These are phyloP conservation scores for Lachancea waltii DNA, from an alignment of 805 yeast species.

Conservation along the genomic window DNA sequence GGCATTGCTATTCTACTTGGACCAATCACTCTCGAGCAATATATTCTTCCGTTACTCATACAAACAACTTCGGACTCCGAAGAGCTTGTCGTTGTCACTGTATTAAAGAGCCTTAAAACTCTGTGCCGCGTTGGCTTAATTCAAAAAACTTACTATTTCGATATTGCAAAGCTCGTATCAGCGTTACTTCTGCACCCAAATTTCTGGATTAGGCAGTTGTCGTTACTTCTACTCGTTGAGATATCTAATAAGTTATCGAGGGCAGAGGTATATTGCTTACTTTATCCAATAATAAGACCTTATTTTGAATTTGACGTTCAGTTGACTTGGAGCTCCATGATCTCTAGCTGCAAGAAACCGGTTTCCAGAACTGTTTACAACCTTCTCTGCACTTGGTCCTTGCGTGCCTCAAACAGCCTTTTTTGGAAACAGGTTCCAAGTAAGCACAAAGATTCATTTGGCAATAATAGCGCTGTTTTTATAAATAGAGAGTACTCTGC, in stretches of 20 bases:
- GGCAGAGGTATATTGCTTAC: constrained; percentile 77
- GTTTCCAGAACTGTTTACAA: constrained; percentile 59
- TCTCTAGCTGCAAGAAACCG: constrained; percentile 63
- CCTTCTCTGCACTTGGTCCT: constrained; percentile 63
- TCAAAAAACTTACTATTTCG: constrained; percentile 46
- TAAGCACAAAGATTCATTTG: constrained; percentile 38
- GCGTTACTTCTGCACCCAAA: constrained; percentile 78
- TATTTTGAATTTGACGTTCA: constrained; percentile 73
- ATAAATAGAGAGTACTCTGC: constrained; percentile 25
- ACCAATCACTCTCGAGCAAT: constrained; percentile 74
- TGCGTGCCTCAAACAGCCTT: constrained; percentile 55
- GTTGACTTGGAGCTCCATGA: constrained; percentile 58
- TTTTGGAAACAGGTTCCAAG: constrained; percentile 64
- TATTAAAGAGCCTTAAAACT: constrained; percentile 52
- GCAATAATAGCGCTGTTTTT: constrained; percentile 31
- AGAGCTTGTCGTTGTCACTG: constrained; percentile 69
- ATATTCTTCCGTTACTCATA: constrained; percentile 73
- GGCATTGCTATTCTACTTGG: constrained; percentile 79
- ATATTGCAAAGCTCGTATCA: constrained; percentile 43
- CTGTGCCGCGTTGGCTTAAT: constrained; percentile 53
- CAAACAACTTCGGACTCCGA: constrained; percentile 83
- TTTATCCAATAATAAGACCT: constrained; percentile 74
- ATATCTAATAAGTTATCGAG: constrained; percentile 55
- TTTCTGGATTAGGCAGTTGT: constrained; percentile 71
- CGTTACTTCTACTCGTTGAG: constrained; percentile 53